phyloP scores from a whole-genome alignment of 345 rosid species.

The Hypericum perforatum region DNA sequence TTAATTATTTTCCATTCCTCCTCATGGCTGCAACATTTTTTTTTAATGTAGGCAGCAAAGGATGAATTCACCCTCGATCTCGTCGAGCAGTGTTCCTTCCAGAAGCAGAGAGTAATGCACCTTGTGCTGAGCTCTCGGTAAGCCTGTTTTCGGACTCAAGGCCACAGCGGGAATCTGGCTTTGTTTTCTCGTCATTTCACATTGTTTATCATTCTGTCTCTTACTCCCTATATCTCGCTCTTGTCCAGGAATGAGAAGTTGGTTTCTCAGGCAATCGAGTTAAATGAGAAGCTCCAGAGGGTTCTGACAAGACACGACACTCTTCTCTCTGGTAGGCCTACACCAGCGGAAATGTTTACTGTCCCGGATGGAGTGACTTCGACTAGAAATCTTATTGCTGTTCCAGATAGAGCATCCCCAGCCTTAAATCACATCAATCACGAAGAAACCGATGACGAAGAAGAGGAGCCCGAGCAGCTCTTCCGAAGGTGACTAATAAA shows the following conservation, averaged over 20 bases:
- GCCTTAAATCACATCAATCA: conserved; percentile 12
- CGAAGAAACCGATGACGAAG: conserved; percentile 40
- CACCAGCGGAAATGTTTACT: conserved; percentile 12
- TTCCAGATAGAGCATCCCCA: too few species aligned
- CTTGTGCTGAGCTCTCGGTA: conserved; percentile 82
- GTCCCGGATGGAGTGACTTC: conserved; percentile 12
- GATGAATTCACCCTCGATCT: conserved; percentile 98
- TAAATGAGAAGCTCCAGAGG: conserved; percentile 85
- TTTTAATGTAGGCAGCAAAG: conserved; percentile 59
- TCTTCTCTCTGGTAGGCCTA: conserved; percentile 39
- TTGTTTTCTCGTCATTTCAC: background rate
- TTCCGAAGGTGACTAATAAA: conserved; percentile 51
- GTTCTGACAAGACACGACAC: conserved; percentile 72
- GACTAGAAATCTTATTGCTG: conserved; percentile 21
- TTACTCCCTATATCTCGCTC: background rate
- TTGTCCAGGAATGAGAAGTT: conserved; percentile 65
- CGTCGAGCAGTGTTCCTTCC: conserved; percentile 97
- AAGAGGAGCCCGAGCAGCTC: conserved; percentile 79
- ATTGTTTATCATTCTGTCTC: too few species aligned
- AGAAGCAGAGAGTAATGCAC: conserved; percentile 91
- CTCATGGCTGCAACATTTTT: conserved; percentile 4
- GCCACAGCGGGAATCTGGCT: too few species aligned
- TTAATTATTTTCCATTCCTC: background rate
- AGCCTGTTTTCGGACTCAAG: conserved; percentile 10
- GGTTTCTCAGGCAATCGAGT: conserved; percentile 81